Conservation (phyloP, 257 asterid genomes). For the Ballota nigra region DNA sequence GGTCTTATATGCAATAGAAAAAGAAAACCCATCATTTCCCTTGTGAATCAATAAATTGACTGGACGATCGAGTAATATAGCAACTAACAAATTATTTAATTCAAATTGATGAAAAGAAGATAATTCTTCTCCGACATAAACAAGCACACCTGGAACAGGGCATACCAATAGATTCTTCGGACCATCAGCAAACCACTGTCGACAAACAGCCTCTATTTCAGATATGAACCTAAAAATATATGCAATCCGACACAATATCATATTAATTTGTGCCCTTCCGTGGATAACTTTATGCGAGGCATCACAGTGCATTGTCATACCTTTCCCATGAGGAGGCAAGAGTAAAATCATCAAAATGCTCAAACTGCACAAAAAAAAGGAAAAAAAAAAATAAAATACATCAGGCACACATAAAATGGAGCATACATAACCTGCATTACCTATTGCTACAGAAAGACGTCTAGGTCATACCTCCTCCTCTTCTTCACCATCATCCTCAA, state of each 20-base stretch:
- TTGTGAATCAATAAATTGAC: neutral
- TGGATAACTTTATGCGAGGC: neutral
- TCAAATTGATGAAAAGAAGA: neutral
- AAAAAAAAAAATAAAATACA: neutral
- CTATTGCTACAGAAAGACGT: neutral
- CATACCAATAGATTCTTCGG: slow-evolving; percentile 74
- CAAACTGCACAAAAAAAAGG: slow-evolving; percentile 52
- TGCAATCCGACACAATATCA: slow-evolving; percentile 2
- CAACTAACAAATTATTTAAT: neutral
- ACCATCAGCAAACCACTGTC: slow-evolving; percentile 88
- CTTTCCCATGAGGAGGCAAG: slow-evolving; percentile 95
- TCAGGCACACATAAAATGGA: neutral
- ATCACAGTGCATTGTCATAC: slow-evolving; percentile 30
- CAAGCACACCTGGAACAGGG: slow-evolving; percentile 16
- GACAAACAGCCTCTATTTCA: slow-evolving; percentile 83
- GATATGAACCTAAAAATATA: slow-evolving; percentile 70
- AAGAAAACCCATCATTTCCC: slow-evolving; percentile 12
- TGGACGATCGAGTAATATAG: neutral
- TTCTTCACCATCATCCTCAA: slow-evolving; percentile 48
- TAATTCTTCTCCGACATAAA: neutral
- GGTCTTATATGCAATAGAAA: slow-evolving; percentile 19
- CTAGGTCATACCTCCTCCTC: slow-evolving; percentile 44
- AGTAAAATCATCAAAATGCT: slow-evolving; percentile 88
- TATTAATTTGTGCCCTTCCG: neutral
- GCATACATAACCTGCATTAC: neutral